phyloP scores from a whole-genome alignment of 2,329 filamentous ascomycete genomes.

The Sordariomycetes sp. region DNA sequence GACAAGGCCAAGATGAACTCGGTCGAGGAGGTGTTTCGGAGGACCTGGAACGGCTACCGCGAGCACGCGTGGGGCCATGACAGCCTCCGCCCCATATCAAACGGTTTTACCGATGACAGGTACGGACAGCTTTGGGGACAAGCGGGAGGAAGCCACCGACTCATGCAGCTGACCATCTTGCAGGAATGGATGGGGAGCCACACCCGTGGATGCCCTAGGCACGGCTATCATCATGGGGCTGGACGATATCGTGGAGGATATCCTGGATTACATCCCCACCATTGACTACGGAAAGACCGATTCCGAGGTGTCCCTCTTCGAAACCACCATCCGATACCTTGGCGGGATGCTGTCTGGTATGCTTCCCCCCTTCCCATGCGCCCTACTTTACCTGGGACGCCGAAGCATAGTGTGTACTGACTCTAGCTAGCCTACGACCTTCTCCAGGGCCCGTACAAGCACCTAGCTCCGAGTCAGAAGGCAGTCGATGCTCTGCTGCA shows the following conservation, averaged over 20 bases:
- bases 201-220: conserved; percentile 68
- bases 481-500: conserved; percentile 49
- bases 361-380: background rate
- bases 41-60: conserved; percentile 64
- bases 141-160: too few relatives aligned
- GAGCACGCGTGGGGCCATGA: conserved; percentile 69
- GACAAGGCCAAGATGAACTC: conserved; percentile 17
- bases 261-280: conserved; percentile 57
- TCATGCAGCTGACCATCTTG: background rate
- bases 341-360: conserved; percentile 66
- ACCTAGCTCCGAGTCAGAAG: conserved; percentile 29
- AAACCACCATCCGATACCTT: conserved; percentile 83
- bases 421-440: conserved; percentile 50
- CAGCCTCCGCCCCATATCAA: conserved; percentile 59
- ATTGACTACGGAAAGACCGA: conserved; percentile 50
- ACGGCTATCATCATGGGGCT: conserved; percentile 73
- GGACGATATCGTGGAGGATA: conserved; percentile 54
- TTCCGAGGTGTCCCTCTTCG: conserved; percentile 64
- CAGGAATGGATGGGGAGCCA: conserved; percentile 79
- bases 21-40: conserved; percentile 58
- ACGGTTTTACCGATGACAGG: conserved; percentile 59
- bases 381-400: background rate
- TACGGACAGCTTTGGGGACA: conserved; percentile 21
- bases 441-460: conserved; percentile 52
- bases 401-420: background rate